These are phyloP conservation scores for Ogataea nakhonphanomensis DNA, from an alignment of 805 yeast species.

Conservation along the genomic window DNA sequence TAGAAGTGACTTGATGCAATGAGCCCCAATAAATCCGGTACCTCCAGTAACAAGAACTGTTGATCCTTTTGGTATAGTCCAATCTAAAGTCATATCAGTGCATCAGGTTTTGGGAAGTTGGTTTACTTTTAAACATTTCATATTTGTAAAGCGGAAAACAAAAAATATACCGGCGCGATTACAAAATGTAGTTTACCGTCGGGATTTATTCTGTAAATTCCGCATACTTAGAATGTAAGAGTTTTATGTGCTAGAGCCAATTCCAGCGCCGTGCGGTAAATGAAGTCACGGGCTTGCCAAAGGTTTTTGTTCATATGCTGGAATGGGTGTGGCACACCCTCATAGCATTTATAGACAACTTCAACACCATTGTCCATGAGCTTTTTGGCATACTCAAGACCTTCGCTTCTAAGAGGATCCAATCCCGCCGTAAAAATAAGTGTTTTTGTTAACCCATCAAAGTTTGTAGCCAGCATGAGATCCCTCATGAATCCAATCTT, in stretches of 20 bases:
- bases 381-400: slow-evolving; percentile 31
- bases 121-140: background rate
- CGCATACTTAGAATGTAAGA: slow-evolving; percentile 6
- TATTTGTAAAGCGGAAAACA: background rate
- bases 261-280: slow-evolving; percentile 28
- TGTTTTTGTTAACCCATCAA: slow-evolving; percentile 27
- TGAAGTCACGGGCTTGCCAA: slow-evolving; percentile 31
- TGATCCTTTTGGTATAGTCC: background rate
- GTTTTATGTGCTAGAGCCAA: slow-evolving; percentile 29
- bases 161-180: background rate
- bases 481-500: slow-evolving; percentile 32
- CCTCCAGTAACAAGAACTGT: slow-evolving; percentile 45
- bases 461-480: slow-evolving; percentile 30
- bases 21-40: slow-evolving; percentile 48
- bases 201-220: background rate
- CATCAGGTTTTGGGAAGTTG: background rate
- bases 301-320: slow-evolving; percentile 33
- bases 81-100: background rate
- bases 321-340: slow-evolving; percentile 35
- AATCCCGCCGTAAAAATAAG: slow-evolving; percentile 32
- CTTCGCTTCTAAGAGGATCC: slow-evolving; percentile 35
- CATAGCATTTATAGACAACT: slow-evolving; percentile 28
- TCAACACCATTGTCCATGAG: slow-evolving; percentile 28
- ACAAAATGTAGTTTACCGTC: background rate
- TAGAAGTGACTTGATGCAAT: slow-evolving; percentile 34